Base-by-base conservation (phyloP, 768 basidiomycete genomes). In the Leccinum rimulosum region DNA sequence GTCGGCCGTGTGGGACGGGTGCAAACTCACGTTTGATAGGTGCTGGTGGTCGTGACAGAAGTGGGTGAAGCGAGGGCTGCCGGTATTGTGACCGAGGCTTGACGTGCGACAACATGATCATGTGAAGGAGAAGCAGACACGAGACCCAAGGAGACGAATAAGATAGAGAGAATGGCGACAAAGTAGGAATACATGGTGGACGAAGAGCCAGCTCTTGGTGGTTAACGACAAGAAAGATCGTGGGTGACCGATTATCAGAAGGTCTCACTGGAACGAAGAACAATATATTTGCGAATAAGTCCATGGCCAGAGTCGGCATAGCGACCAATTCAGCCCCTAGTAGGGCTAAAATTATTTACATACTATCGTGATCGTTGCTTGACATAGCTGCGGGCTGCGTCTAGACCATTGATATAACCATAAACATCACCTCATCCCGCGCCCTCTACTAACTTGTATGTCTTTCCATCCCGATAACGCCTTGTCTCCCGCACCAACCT, bases 391-490 rank as follows among this genome's bases (percentile, higher is more conserved):
- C 43, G 43, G 43, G 10, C 35, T 35, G 12, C 43, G n/a, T 45
- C 43, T 45, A 35, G 28, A 1, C 4, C 28, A 38, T 17, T 38
- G 6, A 2, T 11, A 19, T 43, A 11, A 19, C 43, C 28, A 1
- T 6, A 51, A 19, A 51, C 14, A 31, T 6, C 68, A 72, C 53
- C 74, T 73, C 85, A 88, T 84, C 35, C 84, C 86, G 22, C 86
- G 22, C 86, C 84, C 65, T 93, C 91, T 2, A 98, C 85, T 9
- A 82, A 79, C 75, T 95, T 95, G 81, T 98, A 98, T 52, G 82
- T 74, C 70, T 93, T 93, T 5, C 87, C 88, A 14, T 84, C 84
- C 50, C 78, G 77, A 51, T 76, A 77, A 58, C 88, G 77, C 57
- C 78, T 79, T 51, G 75, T 77, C 53, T 72, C 72, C 43, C 66